A percentile compares a stretch with the other conserved stretches of the same genome.
Conservation (phyloP, 78 protist genomes). For the Dictyostelium brefeldianum region DNA sequence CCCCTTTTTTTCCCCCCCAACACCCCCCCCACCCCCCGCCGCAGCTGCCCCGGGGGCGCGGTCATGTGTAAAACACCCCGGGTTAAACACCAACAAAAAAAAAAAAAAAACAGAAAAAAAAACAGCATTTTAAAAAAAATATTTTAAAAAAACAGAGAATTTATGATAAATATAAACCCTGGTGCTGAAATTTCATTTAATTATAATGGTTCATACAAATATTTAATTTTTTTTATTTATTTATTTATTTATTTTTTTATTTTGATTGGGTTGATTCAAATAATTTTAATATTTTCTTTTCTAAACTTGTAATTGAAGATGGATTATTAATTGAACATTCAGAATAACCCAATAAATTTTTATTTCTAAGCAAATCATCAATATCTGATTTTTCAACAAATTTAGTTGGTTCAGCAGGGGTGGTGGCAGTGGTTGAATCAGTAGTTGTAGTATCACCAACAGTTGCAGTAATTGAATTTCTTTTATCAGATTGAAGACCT, state of each 20-base stretch:
- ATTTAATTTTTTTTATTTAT: slow-evolving; percentile 7
- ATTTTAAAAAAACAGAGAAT: too few species aligned
- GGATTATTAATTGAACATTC: slow-evolving; percentile 16
- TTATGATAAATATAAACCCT: too few species aligned
- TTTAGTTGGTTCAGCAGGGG: not conserved
- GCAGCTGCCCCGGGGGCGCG: too few species aligned
- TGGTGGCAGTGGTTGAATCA: not conserved
- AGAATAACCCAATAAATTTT: slow-evolving; percentile 35
- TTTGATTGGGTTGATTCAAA: slow-evolving; percentile 4
- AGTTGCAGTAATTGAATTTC: slow-evolving; percentile 1
- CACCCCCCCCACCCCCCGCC: too few species aligned
- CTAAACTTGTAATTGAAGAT: slow-evolving; percentile 19
- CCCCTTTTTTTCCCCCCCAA: too few species aligned
- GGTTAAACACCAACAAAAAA: too few species aligned
- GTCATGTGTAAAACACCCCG: too few species aligned
- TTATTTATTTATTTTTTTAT: not conserved
- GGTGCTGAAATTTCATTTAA: not conserved
- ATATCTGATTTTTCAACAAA: slow-evolving; percentile 39
- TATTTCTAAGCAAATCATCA: slow-evolving; percentile 26
- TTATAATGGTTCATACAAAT: too few species aligned
- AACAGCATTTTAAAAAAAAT: too few species aligned
- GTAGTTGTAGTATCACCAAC: not conserved
- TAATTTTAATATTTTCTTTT: slow-evolving; percentile 29
- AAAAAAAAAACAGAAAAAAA: too few species aligned
- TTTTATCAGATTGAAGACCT: slow-evolving; percentile 22